These are phyloP conservation scores for Pyrenophora seminiperda DNA, from an alignment of 2,329 filamentous ascomycete species.

Conservation along the genomic window DNA sequence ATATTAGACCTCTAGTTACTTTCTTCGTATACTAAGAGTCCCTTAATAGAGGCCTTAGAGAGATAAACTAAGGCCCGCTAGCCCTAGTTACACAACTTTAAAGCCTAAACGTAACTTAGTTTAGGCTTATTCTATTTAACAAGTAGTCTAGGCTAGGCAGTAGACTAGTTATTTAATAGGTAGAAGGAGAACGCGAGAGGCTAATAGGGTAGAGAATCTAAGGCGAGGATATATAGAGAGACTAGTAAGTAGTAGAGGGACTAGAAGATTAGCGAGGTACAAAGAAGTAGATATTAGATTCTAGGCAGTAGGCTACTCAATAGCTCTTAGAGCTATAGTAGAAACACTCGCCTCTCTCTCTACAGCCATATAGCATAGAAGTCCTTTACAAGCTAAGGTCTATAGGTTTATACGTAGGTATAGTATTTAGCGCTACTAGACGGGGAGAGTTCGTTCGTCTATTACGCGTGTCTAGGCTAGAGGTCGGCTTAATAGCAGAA, in stretches of 20 bases:
- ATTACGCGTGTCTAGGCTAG: not conserved
- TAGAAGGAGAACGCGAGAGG: too few species aligned
- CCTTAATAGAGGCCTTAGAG: not conserved
- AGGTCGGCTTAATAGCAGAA: not conserved
- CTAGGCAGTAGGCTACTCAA: not conserved
- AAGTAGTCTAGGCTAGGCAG: not conserved
- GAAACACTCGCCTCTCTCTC: not conserved
- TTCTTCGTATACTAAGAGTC: not conserved
- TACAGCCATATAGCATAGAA: not conserved
- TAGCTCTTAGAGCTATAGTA: not conserved
- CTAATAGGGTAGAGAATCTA: too few species aligned
- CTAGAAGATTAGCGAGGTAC: not conserved
- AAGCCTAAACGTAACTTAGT: slow-evolving; percentile 2
- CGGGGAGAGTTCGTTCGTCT: not conserved
- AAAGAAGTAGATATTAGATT: not conserved
- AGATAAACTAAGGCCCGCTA: not conserved
- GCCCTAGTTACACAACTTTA: not conserved
- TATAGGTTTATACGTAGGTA: not conserved
- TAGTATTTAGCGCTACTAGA: not conserved
- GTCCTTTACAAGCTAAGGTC: not conserved
- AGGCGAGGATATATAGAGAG: too few species aligned
- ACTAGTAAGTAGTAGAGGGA: not conserved
- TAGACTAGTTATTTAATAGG: too few species aligned
- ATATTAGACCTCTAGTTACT: too few species aligned
- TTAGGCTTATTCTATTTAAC: slow-evolving; percentile 1